Conservation (phyloP, 1,284 basidiomycete genomes). For the Psilocybe mexicana region DNA sequence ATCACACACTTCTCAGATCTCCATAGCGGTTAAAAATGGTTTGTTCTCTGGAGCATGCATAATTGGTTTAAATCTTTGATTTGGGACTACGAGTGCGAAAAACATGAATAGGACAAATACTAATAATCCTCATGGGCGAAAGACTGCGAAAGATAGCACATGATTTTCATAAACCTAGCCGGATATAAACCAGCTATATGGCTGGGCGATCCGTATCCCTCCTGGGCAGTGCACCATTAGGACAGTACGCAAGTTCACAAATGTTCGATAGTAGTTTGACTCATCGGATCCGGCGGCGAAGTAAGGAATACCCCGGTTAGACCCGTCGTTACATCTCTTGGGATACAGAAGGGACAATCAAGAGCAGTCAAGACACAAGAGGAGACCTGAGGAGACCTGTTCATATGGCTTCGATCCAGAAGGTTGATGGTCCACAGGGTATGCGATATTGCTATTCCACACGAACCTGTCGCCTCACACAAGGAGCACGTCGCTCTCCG, state of each 20-base stretch:
- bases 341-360: not conserved
- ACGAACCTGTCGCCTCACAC: conserved; percentile 5
- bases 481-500: not conserved
- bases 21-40: no score
- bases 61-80: no score
- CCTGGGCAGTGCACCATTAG: not conserved
- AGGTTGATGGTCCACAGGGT: not conserved
- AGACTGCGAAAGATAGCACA: no score
- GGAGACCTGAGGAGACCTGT: not conserved
- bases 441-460: not conserved
- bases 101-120: no score
- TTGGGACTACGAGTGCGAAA: no score
- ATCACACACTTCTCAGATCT: no score
- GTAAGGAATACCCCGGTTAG: not conserved
- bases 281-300: conserved; percentile 7
- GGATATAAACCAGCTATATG: no score
- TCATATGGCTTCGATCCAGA: not conserved
- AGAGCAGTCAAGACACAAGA: not conserved
- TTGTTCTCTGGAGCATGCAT: no score
- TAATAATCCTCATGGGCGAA: no score
- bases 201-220: no score
- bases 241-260: not conserved
- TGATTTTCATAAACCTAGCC: no score
- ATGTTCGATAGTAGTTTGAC: not conserved
- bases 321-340: not conserved